These are phyloP conservation scores for slime mould (Dictyostelium discoideum) DNA, from an alignment of 78 protist species.

Conservation along the genomic window DNA sequence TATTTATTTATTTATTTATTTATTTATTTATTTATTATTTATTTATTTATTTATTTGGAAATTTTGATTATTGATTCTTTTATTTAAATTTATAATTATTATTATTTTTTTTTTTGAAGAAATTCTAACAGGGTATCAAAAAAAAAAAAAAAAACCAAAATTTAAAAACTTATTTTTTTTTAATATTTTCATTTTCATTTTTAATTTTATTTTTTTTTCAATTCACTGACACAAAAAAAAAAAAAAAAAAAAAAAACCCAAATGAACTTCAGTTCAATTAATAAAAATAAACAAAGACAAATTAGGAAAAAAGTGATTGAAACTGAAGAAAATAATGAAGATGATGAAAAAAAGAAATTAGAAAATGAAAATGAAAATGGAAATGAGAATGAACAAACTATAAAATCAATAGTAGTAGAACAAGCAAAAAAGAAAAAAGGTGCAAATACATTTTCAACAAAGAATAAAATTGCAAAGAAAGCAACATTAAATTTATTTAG, in stretches of 20 bases:
- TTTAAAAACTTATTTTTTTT: background rate
- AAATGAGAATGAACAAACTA: background rate
- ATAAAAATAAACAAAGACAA: conserved; percentile 10
- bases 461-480: background rate
- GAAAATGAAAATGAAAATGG: background rate
- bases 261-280: background rate
- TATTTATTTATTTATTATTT: no score
- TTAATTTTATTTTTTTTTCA: background rate
- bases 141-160: no score
- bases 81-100: no score
- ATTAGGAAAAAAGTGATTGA: background rate
- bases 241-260: background rate
- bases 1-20: no score
- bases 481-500: background rate
- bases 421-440: background rate
- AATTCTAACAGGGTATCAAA: no score
- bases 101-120: no score
- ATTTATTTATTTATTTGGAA: no score
- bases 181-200: background rate
- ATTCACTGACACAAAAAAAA: background rate
- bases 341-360: background rate
- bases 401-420: background rate
- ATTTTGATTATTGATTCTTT: no score
- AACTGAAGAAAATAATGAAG: background rate
- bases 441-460: background rate